These are phyloP conservation scores for Arachnomyces sp. DNA, from an alignment of 2,329 filamentous ascomycete genomes.

Conservation along the genomic window DNA sequence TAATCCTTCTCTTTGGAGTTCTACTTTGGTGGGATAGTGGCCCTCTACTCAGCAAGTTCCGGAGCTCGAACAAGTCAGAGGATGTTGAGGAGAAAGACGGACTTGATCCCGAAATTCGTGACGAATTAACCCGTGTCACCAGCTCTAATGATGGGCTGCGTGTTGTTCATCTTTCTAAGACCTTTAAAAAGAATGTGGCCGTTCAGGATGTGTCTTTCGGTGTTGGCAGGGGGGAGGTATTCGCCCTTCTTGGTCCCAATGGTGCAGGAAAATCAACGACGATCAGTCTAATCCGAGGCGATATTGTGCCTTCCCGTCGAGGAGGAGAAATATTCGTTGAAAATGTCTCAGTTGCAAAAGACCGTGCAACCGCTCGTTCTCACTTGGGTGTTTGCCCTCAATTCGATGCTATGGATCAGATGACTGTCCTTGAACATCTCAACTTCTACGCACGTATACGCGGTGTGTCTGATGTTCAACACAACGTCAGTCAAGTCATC, in stretches of 20 bases:
- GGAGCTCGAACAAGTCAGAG: slow-evolving; percentile 36
- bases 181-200: slow-evolving; percentile 66
- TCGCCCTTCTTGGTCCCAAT: slow-evolving; percentile 82
- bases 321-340: slow-evolving; percentile 79
- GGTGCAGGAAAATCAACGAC: slow-evolving; percentile 88
- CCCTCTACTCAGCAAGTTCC: slow-evolving; percentile 50
- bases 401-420: slow-evolving; percentile 78
- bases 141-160: slow-evolving; percentile 60
- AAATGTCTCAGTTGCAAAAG: slow-evolving; percentile 63
- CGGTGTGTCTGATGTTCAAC: slow-evolving; percentile 64
- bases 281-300: slow-evolving; percentile 83
- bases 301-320: slow-evolving; percentile 63
- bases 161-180: slow-evolving; percentile 73
- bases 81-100: slow-evolving; percentile 32
- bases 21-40: slow-evolving; percentile 78
- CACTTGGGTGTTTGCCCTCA: slow-evolving; percentile 89
- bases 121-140: slow-evolving; percentile 58
- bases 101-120: slow-evolving; percentile 53
- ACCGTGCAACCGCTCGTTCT: slow-evolving; percentile 63
- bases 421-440: slow-evolving; percentile 84
- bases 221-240: slow-evolving; percentile 72
- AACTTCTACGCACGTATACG: slow-evolving; percentile 79
- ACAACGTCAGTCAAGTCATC: slow-evolving; percentile 74
- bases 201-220: slow-evolving; percentile 87
- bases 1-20: slow-evolving; percentile 60